Percentiles rank a stretch among this genome's conserved stretches.
These are phyloP conservation scores for Toxicodendron radicans DNA, from an alignment of 345 rosid genomes.

Conservation along the genomic window DNA sequence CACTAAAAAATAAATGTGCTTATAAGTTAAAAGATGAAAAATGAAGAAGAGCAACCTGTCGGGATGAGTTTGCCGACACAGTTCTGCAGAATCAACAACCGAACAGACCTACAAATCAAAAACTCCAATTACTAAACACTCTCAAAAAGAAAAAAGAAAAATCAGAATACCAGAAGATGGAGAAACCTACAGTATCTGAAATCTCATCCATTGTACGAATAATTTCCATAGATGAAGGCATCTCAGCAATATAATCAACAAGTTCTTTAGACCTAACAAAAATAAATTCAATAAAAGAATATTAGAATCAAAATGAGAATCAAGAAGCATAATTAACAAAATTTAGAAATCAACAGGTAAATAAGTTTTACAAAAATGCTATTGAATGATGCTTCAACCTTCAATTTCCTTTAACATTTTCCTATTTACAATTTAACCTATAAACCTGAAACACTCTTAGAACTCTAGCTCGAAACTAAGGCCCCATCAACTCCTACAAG, in stretches of 20 bases:
- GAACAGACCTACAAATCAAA: conserved; percentile 64
- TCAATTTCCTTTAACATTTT: not conserved
- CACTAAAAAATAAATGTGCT: not conserved
- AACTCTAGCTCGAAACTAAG: no score
- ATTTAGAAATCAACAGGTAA: not conserved
- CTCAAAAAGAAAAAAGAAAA: conserved; percentile 2
- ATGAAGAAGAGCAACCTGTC: conserved; percentile 53
- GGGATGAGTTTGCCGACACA: conserved; percentile 93
- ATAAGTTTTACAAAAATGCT: not conserved
- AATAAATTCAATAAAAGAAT: not conserved
- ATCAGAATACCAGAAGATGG: not conserved
- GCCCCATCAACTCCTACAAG: no score
- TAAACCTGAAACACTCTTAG: no score
- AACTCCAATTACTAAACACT: conserved; percentile 2
- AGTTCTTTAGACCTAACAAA: conserved; percentile 72
- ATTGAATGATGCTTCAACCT: not conserved
- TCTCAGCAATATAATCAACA: conserved; percentile 56
- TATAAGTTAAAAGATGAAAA: not conserved
- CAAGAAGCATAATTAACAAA: not conserved
- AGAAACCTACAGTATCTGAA: conserved; percentile 57
- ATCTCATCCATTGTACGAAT: conserved; percentile 91
- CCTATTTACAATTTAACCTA: no score
- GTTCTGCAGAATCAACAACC: conserved; percentile 95
- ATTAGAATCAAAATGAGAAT: not conserved
- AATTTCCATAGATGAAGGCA: conserved; percentile 72